Percentiles rank a stretch among this genome's conserved stretches.
Evolutionary conservation across 148 eudicot genomes (phyloP).

Genomic region (Drosera capensis): DNA sequence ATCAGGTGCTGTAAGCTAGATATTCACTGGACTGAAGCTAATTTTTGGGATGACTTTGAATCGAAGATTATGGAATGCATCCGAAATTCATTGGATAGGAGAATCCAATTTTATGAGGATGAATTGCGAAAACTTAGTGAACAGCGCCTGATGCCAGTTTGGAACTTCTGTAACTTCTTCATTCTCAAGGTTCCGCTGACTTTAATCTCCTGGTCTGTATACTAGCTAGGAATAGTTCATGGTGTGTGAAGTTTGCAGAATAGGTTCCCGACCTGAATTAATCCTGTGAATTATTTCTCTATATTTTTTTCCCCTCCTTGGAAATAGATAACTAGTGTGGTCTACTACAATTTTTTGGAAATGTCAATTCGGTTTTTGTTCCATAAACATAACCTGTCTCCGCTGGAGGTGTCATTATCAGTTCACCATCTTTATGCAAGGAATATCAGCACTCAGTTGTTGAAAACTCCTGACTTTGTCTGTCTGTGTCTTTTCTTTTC

Average conservation of each 20-base stretch:
- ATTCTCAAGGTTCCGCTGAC: constrained; percentile 56
- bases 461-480: constrained; percentile 2
- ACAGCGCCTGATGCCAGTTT: constrained; percentile 83
- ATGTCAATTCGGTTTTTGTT: too few species aligned
- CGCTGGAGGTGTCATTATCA: too few species aligned
- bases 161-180: constrained; percentile 96
- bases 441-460: too few species aligned
- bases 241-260: neutral
- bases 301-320: too few species aligned
- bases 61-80: constrained; percentile 75
- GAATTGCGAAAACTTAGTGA: constrained; percentile 96
- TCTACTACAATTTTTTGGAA: too few species aligned
- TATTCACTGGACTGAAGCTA: constrained; percentile 58
- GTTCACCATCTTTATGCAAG: too few species aligned
- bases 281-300: constrained; percentile 1
- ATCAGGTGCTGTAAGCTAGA: constrained; percentile 90
- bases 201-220: constrained; percentile 5
- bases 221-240: neutral
- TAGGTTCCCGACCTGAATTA: neutral
- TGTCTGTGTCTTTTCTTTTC: neutral
- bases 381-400: too few species aligned
- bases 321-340: too few species aligned
- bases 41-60: constrained; percentile 90
- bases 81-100: constrained; percentile 75
- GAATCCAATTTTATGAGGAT: constrained; percentile 87